Base-by-base conservation (phyloP, 73 alveolate species). In the Effrenium voratum region DNA sequence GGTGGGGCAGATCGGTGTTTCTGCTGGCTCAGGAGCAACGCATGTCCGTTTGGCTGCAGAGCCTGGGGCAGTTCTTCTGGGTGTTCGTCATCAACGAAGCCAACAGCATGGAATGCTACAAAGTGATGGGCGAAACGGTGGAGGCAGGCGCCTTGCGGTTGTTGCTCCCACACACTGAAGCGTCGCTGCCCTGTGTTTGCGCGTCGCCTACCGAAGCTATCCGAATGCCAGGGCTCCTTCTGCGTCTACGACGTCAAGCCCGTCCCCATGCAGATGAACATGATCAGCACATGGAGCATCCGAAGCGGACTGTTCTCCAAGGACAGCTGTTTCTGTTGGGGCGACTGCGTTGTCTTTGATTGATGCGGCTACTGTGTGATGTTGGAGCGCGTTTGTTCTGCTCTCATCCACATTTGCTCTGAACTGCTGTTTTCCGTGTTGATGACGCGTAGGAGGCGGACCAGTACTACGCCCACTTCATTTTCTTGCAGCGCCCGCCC, bases 181-280 rank as follows among this genome's bases (percentile, higher is more conserved):
- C n/a, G n/a, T n/a, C n/a, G n/a, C n/a, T n/a, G n/a, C n/a, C n/a
- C n/a, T n/a, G n/a, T n/a, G n/a, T n/a, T n/a, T n/a, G n/a, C n/a
- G n/a, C n/a, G n/a, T n/a, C n/a, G n/a, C n/a, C n/a, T n/a, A n/a
- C n/a, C n/a, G n/a, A n/a, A n/a, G n/a, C n/a, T n/a, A n/a, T n/a
- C n/a, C n/a, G n/a, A n/a, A n/a, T n/a, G 0, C 16, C 79, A 66
- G 79, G 79, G 41, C 0, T 10, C n/a, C 41, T 66, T 76, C 59
- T 38, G 6, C 41, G 8, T 36, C 86, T 76, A 76, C 43, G 86
- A 76, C 24, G 86, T 76, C 52, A 76, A 76, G 86, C 86, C 86
- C 12, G 86, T 76, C 41, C 86, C 86, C 3, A 5, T 76, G 40
- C 38, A 41, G 59, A 16, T 2, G 26, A 43, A 10, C 52, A 22